Evolutionary conservation across 1,284 basidiomycete species (phyloP).

Genomic region (Trametes polyzona): DNA sequence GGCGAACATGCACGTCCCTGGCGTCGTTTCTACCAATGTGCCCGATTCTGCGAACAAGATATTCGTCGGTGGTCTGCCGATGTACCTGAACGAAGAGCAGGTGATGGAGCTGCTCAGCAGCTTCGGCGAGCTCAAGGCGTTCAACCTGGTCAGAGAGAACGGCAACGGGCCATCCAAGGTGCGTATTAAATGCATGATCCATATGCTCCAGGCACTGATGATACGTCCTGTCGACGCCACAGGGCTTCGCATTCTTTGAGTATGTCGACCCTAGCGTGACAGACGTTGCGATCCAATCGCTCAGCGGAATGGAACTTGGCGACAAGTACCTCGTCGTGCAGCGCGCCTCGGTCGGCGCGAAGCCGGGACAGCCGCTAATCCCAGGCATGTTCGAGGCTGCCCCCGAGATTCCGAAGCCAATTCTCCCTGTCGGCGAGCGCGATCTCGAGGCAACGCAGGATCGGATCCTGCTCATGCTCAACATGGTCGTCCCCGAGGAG

Average conservation of each 20-base stretch:
- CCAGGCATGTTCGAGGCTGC: conserved; percentile 67
- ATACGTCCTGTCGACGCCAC: conserved; percentile 8
- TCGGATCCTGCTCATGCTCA: conserved; percentile 94
- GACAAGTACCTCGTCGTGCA: conserved; percentile 97
- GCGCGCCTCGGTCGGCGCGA: conserved; percentile 91
- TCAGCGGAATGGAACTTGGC: conserved; percentile 97
- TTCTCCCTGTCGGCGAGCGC: conserved; percentile 78
- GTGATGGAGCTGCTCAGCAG: conserved; percentile 97
- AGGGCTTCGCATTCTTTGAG: conserved; percentile 99
- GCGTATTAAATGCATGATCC: conserved; percentile 19
- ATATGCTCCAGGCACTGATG: conserved; percentile 5
- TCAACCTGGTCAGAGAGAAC: conserved; percentile 97
- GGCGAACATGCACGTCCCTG: conserved; percentile 81
- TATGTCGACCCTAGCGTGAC: conserved; percentile 91
- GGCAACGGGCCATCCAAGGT: conserved; percentile 91
- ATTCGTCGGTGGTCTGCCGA: conserved; percentile 95
- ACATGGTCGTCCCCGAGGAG: conserved; percentile 98
- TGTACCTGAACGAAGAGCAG: conserved; percentile 96
- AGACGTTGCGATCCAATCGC: conserved; percentile 93
- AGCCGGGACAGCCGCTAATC: conserved; percentile 68
- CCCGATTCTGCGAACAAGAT: conserved; percentile 98
- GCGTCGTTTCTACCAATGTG: conserved; percentile 94
- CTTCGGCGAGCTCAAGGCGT: conserved; percentile 96
- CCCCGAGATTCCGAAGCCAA: conserved; percentile 79
- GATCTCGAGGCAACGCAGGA: conserved; percentile 53